Evolutionary conservation across 2,329 filamentous ascomycete species (phyloP).

Genomic region (Pseudocercospora musae): DNA sequence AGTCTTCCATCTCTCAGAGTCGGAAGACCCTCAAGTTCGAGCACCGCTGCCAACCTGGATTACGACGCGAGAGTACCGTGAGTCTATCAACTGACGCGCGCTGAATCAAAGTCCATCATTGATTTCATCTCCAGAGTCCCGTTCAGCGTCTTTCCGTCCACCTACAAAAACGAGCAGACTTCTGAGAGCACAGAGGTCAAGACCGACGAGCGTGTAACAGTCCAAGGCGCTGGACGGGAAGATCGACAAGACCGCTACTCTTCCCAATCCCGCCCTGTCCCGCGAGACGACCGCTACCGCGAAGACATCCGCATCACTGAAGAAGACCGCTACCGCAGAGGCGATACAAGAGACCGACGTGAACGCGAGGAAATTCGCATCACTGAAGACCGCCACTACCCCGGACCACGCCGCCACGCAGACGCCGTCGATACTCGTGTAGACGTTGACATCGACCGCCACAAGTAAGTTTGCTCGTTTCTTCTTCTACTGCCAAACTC

Average conservation of each 20-base stretch:
- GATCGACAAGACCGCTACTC: conserved; percentile 74
- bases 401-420: conserved; percentile 20
- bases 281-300: conserved; percentile 62
- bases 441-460: conserved; percentile 48
- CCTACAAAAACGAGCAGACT: conserved; percentile 74
- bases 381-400: conserved; percentile 34
- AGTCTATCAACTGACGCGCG: conserved; percentile 6
- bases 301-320: conserved; percentile 84
- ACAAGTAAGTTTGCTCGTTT: conserved; percentile 45
- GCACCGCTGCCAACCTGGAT: conserved; percentile 78
- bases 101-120: not conserved
- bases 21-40: conserved; percentile 12
- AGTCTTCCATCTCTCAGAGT: conserved; percentile 5
- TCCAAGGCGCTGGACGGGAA: conserved; percentile 89
- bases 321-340: conserved; percentile 67
- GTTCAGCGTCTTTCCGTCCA: conserved; percentile 99
- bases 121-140: conserved; percentile 58
- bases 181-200: conserved; percentile 66
- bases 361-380: conserved; percentile 33
- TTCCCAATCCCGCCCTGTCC: conserved; percentile 62
- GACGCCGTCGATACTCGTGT: conserved; percentile 31
- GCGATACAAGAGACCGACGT: conserved; percentile 48
- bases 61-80: conserved; percentile 96
- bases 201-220: conserved; percentile 85
- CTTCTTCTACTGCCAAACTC: not conserved